Conservation (phyloP, 129 eudicot species). For the Glebionis coronaria region DNA sequence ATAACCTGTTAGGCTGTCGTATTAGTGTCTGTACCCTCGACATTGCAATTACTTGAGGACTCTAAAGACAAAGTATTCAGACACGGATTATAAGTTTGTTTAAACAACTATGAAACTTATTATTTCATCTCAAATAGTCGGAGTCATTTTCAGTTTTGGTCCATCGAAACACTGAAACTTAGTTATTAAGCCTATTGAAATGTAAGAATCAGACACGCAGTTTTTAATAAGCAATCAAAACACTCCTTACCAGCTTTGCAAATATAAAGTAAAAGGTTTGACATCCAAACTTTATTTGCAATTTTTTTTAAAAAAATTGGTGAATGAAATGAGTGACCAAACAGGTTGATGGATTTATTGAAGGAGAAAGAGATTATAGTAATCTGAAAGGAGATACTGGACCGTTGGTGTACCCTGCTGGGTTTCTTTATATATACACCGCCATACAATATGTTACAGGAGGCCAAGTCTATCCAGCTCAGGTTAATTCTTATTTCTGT, state of each 20-base stretch:
- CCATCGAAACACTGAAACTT: too few species aligned
- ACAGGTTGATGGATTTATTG: conserved; percentile 73
- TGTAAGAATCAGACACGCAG: too few species aligned
- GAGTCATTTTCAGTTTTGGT: too few species aligned
- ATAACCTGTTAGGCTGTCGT: too few species aligned
- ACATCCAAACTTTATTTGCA: background rate
- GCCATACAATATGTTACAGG: conserved; percentile 76
- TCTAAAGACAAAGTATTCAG: too few species aligned
- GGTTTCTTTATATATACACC: conserved; percentile 80
- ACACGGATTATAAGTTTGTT: too few species aligned
- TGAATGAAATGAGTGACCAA: conserved; percentile 10
- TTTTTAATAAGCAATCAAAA: background rate
- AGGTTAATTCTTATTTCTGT: conserved; percentile 38
- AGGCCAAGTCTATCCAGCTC: conserved; percentile 72
- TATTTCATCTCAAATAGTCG: too few species aligned
- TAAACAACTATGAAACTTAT: too few species aligned
- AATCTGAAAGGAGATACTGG: conserved; percentile 94
- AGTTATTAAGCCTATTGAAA: too few species aligned
- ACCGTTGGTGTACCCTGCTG: conserved; percentile 96
- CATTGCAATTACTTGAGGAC: too few species aligned
- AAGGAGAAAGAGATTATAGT: conserved; percentile 84
- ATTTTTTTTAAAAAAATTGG: background rate
- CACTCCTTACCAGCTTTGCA: background rate
- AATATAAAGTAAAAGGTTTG: background rate
- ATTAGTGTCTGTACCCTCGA: too few species aligned